Base-by-base conservation (phyloP, 768 basidiomycete genomes). In the Panaeolus cyanescens region DNA sequence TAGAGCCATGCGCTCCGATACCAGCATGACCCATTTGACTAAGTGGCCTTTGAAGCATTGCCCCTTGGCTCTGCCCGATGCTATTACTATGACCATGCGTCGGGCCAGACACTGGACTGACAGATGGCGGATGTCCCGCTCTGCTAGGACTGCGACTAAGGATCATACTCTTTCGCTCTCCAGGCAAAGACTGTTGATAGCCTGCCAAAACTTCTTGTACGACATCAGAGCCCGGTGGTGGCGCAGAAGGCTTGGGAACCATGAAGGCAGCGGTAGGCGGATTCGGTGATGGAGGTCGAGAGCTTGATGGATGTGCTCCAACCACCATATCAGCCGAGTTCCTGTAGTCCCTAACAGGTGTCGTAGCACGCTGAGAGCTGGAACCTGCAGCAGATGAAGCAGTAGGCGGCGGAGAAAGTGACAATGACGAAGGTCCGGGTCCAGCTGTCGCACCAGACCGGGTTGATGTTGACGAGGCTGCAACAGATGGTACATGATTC, bases 161-260 rank as follows among this genome's bases (percentile, higher is more conserved):
- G 68, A 84, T 87, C 25, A 85, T 76, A 7, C 82, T 79, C 73
- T 84, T 87, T 55, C 84, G 78, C 71, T 97, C 96, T 3, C 94
- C 95, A 6, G 95, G 96, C 70, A 98, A 84, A 1, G 89, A 85
- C 68, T 95, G 93, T 28, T 89, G 85, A 69, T 98, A 98, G 64
- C 87, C 83, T 0, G 80, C 79, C 15, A 94, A 74, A 7, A 94
- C 87, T n/a, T 87, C 85, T 59, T 91, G 88, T 17, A 93, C 85
- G 0, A 84, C 79, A n/a, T 86, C 81, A 37, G 79, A 71, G 1
- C 81, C 80, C 6, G 79, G 62, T 2, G 81, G 75, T 31, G 78
- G 75, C 3, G 74, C 70, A 0, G 79, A 56, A 5, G 75, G 75
- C 15, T 85, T 88, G 6, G 91, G 87, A 53, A 87, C 83, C 85